Percentiles rank a stretch among this genome's conserved stretches.
Conservation (phyloP, 2,329 filamentous ascomycete genomes). For the Teratosphaeria viscida region DNA sequence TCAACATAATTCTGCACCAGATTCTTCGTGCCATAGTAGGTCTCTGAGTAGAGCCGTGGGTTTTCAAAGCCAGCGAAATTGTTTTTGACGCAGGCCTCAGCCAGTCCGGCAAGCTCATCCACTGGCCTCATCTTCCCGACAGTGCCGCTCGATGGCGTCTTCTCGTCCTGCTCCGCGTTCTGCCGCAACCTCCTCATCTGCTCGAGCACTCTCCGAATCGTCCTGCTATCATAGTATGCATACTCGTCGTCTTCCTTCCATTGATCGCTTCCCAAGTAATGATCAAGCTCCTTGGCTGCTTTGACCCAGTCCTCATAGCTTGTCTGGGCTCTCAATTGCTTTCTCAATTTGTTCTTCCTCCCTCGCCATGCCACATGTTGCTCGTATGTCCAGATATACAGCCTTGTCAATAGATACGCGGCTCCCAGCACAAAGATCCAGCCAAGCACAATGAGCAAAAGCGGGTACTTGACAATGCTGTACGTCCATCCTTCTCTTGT, state of each 20-base stretch:
- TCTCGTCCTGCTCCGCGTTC: conserved; percentile 46
- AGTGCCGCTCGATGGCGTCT: conserved; percentile 22
- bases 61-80: conserved; percentile 97
- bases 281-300: conserved; percentile 69
- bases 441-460: conserved; percentile 65
- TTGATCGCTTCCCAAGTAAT: conserved; percentile 64
- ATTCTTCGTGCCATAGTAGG: conserved; percentile 95
- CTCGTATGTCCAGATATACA: conserved; percentile 90
- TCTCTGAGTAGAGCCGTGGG: conserved; percentile 87
- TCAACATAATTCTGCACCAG: conserved; percentile 84
- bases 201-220: conserved; percentile 63
- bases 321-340: conserved; percentile 58
- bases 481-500: conserved; percentile 91
- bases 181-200: conserved; percentile 58
- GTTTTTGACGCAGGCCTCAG: conserved; percentile 91
- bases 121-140: conserved; percentile 41
- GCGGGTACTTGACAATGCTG: conserved; percentile 79
- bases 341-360: conserved; percentile 58
- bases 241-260: conserved; percentile 69
- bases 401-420: conserved; percentile 67
- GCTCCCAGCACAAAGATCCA: conserved; percentile 69
- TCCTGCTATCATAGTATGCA: conserved; percentile 79
- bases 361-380: conserved; percentile 86
- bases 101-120: conserved; percentile 64
- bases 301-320: conserved; percentile 76